A percentile compares a stretch with the other conserved stretches of the same genome.
phyloP scores from a whole-genome alignment of 2,329 filamentous ascomycete genomes.

The Penicillium sp. region DNA sequence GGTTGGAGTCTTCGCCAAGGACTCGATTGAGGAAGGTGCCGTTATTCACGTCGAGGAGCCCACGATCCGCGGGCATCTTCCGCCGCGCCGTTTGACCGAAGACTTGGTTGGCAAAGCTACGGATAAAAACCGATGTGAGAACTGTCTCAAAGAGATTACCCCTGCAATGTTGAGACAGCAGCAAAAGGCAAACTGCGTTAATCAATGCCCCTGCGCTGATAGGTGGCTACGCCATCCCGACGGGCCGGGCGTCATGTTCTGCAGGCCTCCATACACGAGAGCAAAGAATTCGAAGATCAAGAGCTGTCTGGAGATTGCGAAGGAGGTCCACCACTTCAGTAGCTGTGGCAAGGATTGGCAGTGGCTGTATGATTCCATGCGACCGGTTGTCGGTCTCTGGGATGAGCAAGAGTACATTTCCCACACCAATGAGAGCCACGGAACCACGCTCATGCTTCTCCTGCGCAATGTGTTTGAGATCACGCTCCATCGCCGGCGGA shows the following conservation, averaged over 20 bases:
- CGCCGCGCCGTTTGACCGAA: conserved; percentile 8
- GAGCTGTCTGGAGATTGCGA: conserved; percentile 32
- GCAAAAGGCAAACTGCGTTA: not conserved
- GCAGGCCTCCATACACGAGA: conserved; percentile 1
- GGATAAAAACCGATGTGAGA: conserved; percentile 29
- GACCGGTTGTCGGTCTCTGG: conserved; percentile 17
- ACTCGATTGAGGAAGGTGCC: conserved; percentile 26
- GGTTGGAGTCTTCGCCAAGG: conserved; percentile 33
- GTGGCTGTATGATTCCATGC: conserved; percentile 40
- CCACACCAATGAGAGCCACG: conserved; percentile 34
- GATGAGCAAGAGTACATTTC: conserved; percentile 16
- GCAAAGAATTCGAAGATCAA: conserved; percentile 1
- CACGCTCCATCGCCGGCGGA: conserved; percentile 34
- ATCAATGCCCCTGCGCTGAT: not conserved
- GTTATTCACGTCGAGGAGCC: conserved; percentile 39
- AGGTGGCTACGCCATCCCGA: conserved; percentile 1
- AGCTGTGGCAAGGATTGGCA: conserved; percentile 37
- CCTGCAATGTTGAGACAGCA: not conserved
- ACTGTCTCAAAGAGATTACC: conserved; percentile 20
- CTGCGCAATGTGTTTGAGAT: conserved; percentile 41
- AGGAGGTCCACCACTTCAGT: conserved; percentile 31
- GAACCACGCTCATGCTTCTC: conserved; percentile 38
- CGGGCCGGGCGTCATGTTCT: conserved; percentile 14
- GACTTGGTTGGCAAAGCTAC: not conserved
- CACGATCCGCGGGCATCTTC: conserved; percentile 38